Base-by-base conservation (phyloP, 1,284 basidiomycete species). In the Sporisorium reilianum region DNA sequence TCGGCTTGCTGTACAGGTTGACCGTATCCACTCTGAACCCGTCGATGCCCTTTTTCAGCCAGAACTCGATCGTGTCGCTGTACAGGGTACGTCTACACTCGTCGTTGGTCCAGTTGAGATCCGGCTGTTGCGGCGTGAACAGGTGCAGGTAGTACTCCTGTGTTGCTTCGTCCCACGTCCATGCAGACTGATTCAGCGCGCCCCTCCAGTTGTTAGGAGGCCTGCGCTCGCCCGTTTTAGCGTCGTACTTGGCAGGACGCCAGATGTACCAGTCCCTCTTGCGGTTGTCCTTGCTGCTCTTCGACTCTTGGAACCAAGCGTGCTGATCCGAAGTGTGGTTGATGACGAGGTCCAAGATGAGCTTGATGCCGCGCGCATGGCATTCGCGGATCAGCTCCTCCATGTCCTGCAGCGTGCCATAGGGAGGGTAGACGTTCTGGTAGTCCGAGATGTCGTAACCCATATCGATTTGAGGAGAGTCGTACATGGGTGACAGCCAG, bases 191-290 rank as follows among this genome's bases (percentile, higher is more conserved):
- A 85, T 90, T 89, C 75, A 92, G 92, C n/a, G 88, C 85, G 0
- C 88, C 88, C 72, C 87, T 86, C 92, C 92, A 92, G 81, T 93
- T 92, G 79, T 90, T 90, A 0, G 91, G 91, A 14, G 77, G 77
- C 14, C 48, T 30, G 9, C 75, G 65, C 16, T 77, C 69, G 40
- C 82, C 82, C 5, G 88, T 84, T 30, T 86, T 23, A 3, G 52
- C 82, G 68, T 89, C 88, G 75, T 87, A 88, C 72, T 86, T 88
- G 25, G 90, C 89, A 26, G 89, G 88, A 20, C 90, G 88, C 90
- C 91, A 92, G 75, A 91, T 88, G 85, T 91, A 93, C 89, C 90
- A 91, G 79, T 90, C 89, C 12, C 91, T 87, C 84, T 91, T 91
- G 0, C 89, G 87, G 75, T 84, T 87, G 2, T 88, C 85, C 75